Evolutionary conservation across 2,329 filamentous ascomycete species (phyloP).

Genomic region (Blumeria graminis): DNA sequence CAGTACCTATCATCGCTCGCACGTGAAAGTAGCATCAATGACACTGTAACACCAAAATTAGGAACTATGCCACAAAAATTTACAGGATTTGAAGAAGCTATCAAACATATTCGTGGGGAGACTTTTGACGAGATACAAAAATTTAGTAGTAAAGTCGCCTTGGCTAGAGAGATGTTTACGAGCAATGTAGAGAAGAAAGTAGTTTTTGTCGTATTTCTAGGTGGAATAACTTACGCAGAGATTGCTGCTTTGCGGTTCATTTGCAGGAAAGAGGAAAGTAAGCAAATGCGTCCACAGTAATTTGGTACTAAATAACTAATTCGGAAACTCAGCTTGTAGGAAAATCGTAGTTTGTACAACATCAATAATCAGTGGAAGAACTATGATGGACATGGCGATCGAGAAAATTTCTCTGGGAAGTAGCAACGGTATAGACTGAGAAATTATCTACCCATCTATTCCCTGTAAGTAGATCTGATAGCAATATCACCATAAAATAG

Average conservation of each 20-base stretch:
- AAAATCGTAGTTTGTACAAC: slow-evolving; percentile 86
- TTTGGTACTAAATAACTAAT: not conserved
- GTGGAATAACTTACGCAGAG: slow-evolving; percentile 91
- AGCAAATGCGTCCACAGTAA: not conserved
- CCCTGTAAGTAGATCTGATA: too few relatives aligned
- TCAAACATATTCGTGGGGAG: slow-evolving; percentile 66
- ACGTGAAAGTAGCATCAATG: slow-evolving; percentile 30
- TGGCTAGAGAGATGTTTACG: slow-evolving; percentile 61
- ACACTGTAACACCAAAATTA: slow-evolving; percentile 22
- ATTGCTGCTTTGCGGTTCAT: slow-evolving; percentile 86
- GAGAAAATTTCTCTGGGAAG: slow-evolving; percentile 26
- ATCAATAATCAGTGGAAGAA: slow-evolving; percentile 69
- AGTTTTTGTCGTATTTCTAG: slow-evolving; percentile 87
- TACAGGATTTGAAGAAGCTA: slow-evolving; percentile 78
- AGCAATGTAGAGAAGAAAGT: slow-evolving; percentile 56
- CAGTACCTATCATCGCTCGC: slow-evolving; percentile 51
- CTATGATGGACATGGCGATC: slow-evolving; percentile 66
- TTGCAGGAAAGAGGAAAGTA: slow-evolving; percentile 55
- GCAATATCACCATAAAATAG: too few relatives aligned
- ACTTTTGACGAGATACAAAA: slow-evolving; percentile 86
- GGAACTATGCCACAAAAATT: slow-evolving; percentile 51
- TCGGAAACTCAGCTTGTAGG: slow-evolving; percentile 29
- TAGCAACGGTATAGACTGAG: slow-evolving; percentile 3
- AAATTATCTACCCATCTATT: too few relatives aligned
- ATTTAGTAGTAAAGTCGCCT: slow-evolving; percentile 77